Evolutionary conservation across 805 yeast species (phyloP), one percentile per base, ranked within the genome.

Genomic region (Starmerella apicola): DNA sequence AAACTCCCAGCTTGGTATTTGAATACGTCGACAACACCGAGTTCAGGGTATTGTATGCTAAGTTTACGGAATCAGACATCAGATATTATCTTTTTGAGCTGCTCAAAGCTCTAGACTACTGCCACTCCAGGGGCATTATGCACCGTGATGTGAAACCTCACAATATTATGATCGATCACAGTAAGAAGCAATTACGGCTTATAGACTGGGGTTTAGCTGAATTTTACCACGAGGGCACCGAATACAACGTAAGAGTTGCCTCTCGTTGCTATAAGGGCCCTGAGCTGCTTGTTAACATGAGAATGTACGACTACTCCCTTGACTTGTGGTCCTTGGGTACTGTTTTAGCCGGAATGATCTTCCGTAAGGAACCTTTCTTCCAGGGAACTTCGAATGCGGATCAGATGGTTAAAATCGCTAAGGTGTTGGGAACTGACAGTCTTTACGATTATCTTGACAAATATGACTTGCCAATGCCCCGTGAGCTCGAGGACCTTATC

Each of bases 171-270:
- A 84, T 84, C 51, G 94, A 85, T 61, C 94, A 84, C 45, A 63
- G 67, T 20, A 59, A 56, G 34, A 55, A 61, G 38, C 71, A 69
- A 49, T 63, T 85, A 54, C 71, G 88, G 51, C 70, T 85, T 41
- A 85, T 85, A 48, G 95, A 85, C 63, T 85, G 95, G 95, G 95
- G 95, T 13, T 64, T 85, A 45, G 95, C 95, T 6, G 95, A 85
- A 58, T 85, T 81, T 56, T 85, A 85, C 60, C 95, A 85, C 56
- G 78, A 81, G 2, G 91, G 88, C 4, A 81, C 80, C 36, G 93
- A 83, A 50, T 85, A 82, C 62, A 85, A 85, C 54, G 94, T 83
- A 18, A 70, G 95, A 45, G 95, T 85, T 26, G 95, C 95, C 0
- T 80, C 93, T 5, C 72, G 95, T 44, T 84, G 82, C 61, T 84